Evolutionary conservation across 768 basidiomycete species (phyloP).

Genomic region (Pleurotus sapidus): DNA sequence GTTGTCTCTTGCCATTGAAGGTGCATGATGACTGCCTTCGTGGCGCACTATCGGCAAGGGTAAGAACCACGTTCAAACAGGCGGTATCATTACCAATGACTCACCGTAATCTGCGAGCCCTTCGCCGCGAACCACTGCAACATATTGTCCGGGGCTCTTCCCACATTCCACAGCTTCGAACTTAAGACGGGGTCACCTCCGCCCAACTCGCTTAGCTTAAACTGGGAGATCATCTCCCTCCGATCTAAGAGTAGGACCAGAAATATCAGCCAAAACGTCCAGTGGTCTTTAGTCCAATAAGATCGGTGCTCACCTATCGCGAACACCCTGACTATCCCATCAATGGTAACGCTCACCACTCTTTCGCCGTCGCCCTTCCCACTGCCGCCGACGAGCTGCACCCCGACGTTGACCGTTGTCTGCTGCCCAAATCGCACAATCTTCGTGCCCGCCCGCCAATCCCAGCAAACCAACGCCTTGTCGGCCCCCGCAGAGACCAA

Average conservation of each 20-base stretch:
- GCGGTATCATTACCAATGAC: constrained; percentile 17
- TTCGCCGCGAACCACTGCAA: constrained; percentile 94
- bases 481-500: constrained; percentile 83
- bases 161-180: constrained; percentile 72
- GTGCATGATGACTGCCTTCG: constrained; percentile 83
- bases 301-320: constrained; percentile 68
- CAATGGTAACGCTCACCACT: constrained; percentile 89
- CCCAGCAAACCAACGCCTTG: constrained; percentile 82
- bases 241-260: constrained; percentile 28
- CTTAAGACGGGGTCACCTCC: constrained; percentile 63
- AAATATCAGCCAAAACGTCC: background rate
- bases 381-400: constrained; percentile 55
- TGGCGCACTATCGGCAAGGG: constrained; percentile 63
- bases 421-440: constrained; percentile 91
- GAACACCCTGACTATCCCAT: constrained; percentile 88
- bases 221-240: constrained; percentile 90
- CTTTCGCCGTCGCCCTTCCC: constrained; percentile 62
- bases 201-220: constrained; percentile 79
- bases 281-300: background rate
- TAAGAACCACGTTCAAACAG: background rate
- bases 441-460: constrained; percentile 87
- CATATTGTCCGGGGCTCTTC: constrained; percentile 83
- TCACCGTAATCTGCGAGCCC: constrained; percentile 85
- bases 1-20: constrained; percentile 81
- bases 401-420: constrained; percentile 88